phyloP scores from a whole-genome alignment of 305 asterid species.

The Plantago rigida region DNA sequence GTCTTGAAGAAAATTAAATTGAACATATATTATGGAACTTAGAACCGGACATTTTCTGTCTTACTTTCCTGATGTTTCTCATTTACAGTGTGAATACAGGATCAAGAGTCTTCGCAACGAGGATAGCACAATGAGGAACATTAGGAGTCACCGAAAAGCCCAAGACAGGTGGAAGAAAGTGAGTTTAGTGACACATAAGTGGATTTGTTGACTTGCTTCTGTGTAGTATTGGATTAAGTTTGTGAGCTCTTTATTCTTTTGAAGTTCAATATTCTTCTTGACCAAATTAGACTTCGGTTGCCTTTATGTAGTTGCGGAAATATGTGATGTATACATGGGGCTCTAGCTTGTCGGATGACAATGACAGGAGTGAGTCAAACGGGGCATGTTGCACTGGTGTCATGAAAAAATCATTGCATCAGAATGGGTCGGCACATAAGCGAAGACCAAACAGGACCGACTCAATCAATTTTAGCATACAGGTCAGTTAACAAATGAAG shows the following conservation, averaged over 20 bases:
- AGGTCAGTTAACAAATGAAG: slow-evolving; percentile 38
- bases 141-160: slow-evolving; percentile 73
- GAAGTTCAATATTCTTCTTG: neutral
- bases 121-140: slow-evolving; percentile 58
- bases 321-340: slow-evolving; percentile 85
- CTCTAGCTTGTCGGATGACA: slow-evolving; percentile 48
- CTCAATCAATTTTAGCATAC: slow-evolving; percentile 44
- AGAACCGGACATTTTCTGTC: neutral
- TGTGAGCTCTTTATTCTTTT: slow-evolving; percentile 7
- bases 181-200: slow-evolving; percentile 25
- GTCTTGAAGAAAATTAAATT: too few species aligned
- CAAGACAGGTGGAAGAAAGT: slow-evolving; percentile 84
- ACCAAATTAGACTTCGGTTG: slow-evolving; percentile 25
- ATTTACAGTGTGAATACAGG: slow-evolving; percentile 73
- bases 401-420: slow-evolving; percentile 40
- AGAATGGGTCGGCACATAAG: slow-evolving; percentile 38
- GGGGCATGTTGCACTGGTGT: slow-evolving; percentile 48
- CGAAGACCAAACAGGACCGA: slow-evolving; percentile 35
- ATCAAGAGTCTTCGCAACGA: slow-evolving; percentile 70
- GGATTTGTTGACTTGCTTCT: slow-evolving; percentile 11
- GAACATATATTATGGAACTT: too few species aligned
- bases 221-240: slow-evolving; percentile 4
- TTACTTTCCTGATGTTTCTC: slow-evolving; percentile 26
- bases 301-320: slow-evolving; percentile 58
- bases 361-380: slow-evolving; percentile 30